phyloP scores from a whole-genome alignment of 2,329 filamentous ascomycete genomes.

The Chaetomiaceae sp. region DNA sequence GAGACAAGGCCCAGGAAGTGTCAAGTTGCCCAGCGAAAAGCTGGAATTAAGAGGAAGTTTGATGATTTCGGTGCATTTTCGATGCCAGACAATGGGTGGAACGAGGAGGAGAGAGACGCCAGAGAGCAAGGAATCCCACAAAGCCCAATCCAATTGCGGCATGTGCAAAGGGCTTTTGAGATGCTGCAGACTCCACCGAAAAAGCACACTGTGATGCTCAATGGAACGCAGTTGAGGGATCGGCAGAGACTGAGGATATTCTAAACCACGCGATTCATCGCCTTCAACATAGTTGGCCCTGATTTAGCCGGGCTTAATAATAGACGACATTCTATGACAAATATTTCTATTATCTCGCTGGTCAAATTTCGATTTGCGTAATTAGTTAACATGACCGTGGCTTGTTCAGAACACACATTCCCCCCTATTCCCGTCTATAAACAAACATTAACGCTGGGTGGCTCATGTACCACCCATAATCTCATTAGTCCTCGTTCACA shows the following conservation, averaged over 20 bases:
- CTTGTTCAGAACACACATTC: no score
- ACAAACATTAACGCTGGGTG: background rate
- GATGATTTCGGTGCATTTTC: background rate
- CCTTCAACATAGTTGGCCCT: no score
- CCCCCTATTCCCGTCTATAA: background rate
- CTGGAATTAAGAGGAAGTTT: background rate
- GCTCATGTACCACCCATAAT: no score
- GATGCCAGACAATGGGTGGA: background rate
- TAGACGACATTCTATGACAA: no score
- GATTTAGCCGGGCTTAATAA: no score
- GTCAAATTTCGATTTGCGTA: no score
- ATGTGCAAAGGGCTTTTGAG: constrained; percentile 3
- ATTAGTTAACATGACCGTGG: no score
- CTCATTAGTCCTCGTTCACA: constrained; percentile 19
- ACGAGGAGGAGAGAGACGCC: background rate
- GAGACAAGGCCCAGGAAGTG: background rate
- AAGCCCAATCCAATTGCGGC: background rate
- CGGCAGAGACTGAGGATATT: constrained; percentile 1
- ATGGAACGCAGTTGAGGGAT: background rate
- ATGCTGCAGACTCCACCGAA: background rate
- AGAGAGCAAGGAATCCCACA: background rate
- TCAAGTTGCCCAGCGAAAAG: no score
- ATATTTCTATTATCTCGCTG: no score
- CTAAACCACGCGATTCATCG: background rate
- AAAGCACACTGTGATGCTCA: constrained; percentile 2